Evolutionary conservation across 148 eudicot genomes (phyloP), one percentile per base, ranked within the genome.

Genomic region (Nepenthes gracilis): DNA sequence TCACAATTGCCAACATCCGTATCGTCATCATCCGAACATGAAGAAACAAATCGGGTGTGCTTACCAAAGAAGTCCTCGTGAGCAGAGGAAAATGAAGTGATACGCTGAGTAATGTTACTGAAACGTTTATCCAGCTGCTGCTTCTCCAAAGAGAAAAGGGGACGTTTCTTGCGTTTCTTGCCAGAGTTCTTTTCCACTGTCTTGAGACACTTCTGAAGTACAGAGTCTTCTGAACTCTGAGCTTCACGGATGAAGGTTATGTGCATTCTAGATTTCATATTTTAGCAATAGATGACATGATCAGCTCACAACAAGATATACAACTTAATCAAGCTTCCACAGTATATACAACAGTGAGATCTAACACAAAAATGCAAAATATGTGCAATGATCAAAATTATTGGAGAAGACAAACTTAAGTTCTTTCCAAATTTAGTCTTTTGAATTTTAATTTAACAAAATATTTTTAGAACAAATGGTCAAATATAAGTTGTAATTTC

Each of bases 111-210:
- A 45, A 88, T 74, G 33, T 54, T 58, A 70, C 70, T 68, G 64
- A 82, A 93, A 70, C 82, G 81, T 52, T 84, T 91, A 77, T 93
- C 91, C 67, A 93, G 60, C 69, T 80, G 72, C 71, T 81, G 74
- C 66, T 93, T 88, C 64, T 79, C 81, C 60, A 70, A 68, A 34
- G 90, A 73, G 51, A 86, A 73, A 58, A 80, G 80, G 6, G 95
- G 88, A 36, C 83, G 77, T 59, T 82, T 83, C 59, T 60, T 67
- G 43, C 60, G 64, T 61, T 10, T 67, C 55, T 63, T 77, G 15
- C 35, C 53, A 36, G 76, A 53, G 59, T 70, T 64, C 34, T 55
- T 55, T 76, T 74, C 68, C 2, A 61, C 54, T 15, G 56, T 57
- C 40, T 75, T 56, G 5, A 63, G 38, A 74, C 62, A 69, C 60